phyloP scores from a whole-genome alignment of 2,329 filamentous ascomycete genomes.

The Pseudocercospora eumusae region DNA sequence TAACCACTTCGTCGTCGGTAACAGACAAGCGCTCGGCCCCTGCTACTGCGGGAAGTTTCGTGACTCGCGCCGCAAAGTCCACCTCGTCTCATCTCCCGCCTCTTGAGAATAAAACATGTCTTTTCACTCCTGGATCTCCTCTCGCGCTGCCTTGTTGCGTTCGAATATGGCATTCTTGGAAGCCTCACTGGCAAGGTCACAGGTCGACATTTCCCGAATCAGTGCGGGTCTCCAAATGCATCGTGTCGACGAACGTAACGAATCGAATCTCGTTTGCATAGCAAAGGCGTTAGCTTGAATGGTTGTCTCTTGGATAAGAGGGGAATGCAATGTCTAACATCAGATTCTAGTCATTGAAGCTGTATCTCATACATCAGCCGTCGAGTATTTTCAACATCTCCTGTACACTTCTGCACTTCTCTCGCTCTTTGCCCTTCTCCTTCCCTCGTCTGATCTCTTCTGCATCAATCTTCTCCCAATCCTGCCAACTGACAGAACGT shows the following conservation, averaged over 20 bases:
- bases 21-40: too few relatives aligned
- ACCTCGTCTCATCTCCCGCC: neutral
- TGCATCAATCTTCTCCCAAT: slow-evolving; percentile 84
- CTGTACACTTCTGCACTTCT: slow-evolving; percentile 61
- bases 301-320: too few relatives aligned
- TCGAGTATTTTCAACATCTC: slow-evolving; percentile 60
- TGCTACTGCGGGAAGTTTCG: neutral
- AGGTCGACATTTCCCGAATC: slow-evolving; percentile 33
- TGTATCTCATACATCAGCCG: neutral
- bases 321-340: too few relatives aligned
- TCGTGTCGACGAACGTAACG: neutral
- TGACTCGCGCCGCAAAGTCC: neutral
- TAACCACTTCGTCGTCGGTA: too few relatives aligned
- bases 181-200: slow-evolving; percentile 36
- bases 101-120: neutral
- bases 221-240: slow-evolving; percentile 22
- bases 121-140: too few relatives aligned
- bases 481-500: slow-evolving; percentile 72
- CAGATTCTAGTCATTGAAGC: neutral
- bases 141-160: too few relatives aligned
- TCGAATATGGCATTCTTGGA: slow-evolving; percentile 45
- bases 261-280: neutral
- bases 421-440: slow-evolving; percentile 71
- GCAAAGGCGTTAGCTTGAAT: neutral
- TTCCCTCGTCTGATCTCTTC: slow-evolving; percentile 70